Conservation (phyloP, 108 stramenopile genomes). For the Discostella pseudostelligera region DNA sequence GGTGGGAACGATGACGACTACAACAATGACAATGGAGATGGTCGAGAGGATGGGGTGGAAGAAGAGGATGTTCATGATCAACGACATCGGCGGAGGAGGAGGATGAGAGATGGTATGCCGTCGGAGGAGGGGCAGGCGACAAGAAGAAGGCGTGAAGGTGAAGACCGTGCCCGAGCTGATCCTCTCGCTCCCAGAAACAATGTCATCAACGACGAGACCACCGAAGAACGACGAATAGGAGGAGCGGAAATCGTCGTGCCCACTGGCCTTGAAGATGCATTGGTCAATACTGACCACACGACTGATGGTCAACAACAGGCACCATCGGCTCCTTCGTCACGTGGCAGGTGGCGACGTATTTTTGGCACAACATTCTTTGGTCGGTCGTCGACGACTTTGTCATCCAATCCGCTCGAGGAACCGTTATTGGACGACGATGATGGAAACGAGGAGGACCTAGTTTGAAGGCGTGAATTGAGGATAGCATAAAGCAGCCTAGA, state of each 20-base stretch:
- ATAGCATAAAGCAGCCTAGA: too few relatives aligned
- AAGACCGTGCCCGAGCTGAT: background rate
- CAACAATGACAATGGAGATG: background rate
- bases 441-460: background rate
- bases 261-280: too few relatives aligned
- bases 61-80: background rate
- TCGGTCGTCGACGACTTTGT: background rate
- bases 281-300: too few relatives aligned
- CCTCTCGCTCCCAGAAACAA: background rate
- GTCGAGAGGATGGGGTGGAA: background rate
- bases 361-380: constrained; percentile 2
- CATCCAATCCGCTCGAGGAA: constrained; percentile 24
- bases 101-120: too few relatives aligned
- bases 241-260: background rate
- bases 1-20: constrained; percentile 4
- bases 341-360: constrained; percentile 12
- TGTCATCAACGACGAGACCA: background rate
- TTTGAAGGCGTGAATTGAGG: background rate
- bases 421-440: constrained; percentile 19
- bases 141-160: background rate
- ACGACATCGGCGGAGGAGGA: too few relatives aligned
- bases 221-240: background rate
- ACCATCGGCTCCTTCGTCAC: background rate
- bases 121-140: too few relatives aligned
- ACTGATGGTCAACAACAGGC: too few relatives aligned